phyloP scores from a whole-genome alignment of 1,284 basidiomycete species.

The Cryptococcus wingfieldii region DNA sequence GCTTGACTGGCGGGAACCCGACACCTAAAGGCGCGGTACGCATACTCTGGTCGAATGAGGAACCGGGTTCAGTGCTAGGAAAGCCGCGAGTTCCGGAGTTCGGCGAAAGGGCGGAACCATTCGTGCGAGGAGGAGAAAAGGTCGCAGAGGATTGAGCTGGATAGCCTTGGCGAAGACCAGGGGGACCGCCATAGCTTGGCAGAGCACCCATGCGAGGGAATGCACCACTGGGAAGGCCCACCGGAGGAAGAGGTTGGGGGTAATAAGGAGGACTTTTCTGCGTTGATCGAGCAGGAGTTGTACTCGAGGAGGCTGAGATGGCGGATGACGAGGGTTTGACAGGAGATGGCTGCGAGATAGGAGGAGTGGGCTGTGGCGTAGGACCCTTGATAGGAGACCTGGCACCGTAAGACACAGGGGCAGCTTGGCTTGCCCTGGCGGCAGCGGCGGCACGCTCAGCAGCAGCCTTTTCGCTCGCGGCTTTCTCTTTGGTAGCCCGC shows the following conservation, averaged over 20 bases:
- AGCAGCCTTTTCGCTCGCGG: conserved; percentile 30
- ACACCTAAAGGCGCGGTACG: conserved; percentile 37
- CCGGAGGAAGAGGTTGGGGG: conserved; percentile 25
- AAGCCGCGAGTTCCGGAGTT: conserved; percentile 23
- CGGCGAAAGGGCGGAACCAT: conserved; percentile 31
- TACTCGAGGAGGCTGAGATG: conserved; percentile 63
- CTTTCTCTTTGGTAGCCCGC: conserved; percentile 37
- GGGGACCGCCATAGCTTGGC: conserved; percentile 13
- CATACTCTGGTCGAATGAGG: conserved; percentile 21
- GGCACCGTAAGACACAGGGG: conserved; percentile 7
- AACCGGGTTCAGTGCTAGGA: conserved; percentile 22
- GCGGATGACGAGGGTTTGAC: conserved; percentile 65
- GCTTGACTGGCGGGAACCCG: conserved; percentile 33
- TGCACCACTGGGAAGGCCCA: conserved; percentile 5
- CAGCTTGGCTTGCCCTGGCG: conserved; percentile 2
- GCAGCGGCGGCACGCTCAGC: conserved; percentile 17
- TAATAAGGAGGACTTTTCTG: conserved; percentile 38
- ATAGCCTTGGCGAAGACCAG: conserved; percentile 21
- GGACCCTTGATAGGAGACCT: conserved; percentile 24
- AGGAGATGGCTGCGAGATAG: conserved; percentile 80
- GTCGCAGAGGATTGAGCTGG: conserved; percentile 20
- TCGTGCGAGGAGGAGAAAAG: conserved; percentile 27
- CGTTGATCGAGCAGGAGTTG: conserved; percentile 16
- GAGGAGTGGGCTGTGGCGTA: conserved; percentile 24
- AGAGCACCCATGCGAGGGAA: conserved; percentile 20